Evolutionary conservation across 495 filamentous ascomycete genomes (phyloP).

Genomic region (Trichoderma gamsii): DNA sequence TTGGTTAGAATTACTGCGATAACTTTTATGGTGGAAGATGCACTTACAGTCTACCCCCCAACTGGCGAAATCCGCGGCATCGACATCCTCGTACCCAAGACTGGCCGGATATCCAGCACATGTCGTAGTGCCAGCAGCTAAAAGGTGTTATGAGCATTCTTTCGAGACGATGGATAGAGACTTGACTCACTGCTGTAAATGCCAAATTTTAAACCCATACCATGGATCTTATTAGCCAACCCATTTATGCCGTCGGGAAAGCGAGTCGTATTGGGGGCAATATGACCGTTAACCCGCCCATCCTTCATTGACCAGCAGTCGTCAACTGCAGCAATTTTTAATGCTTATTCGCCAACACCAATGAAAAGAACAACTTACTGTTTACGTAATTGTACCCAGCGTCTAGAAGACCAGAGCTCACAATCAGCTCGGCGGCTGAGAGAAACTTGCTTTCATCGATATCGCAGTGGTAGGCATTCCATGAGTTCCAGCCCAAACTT

Average conservation of each 20-base stretch:
- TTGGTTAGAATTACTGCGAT: not conserved
- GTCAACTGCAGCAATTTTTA: slow-evolving; percentile 55
- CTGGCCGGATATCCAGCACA: slow-evolving; percentile 56
- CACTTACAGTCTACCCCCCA: slow-evolving; percentile 55
- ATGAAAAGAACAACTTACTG: slow-evolving; percentile 27
- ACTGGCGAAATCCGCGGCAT: slow-evolving; percentile 54
- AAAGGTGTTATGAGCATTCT: not conserved
- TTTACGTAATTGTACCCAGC: slow-evolving; percentile 20
- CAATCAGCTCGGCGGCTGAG: slow-evolving; percentile 46
- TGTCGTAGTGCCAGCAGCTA: slow-evolving; percentile 48
- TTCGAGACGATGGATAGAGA: not conserved
- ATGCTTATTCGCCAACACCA: slow-evolving; percentile 29
- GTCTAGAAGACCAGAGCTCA: slow-evolving; percentile 21
- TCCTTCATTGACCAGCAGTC: slow-evolving; percentile 57
- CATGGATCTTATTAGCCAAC: slow-evolving; percentile 50
- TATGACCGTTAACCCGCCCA: slow-evolving; percentile 37
- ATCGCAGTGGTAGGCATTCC: slow-evolving; percentile 55
- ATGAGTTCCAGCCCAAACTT: slow-evolving; percentile 54
- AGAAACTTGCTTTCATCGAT: slow-evolving; percentile 48
- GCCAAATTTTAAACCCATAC: slow-evolving; percentile 53
- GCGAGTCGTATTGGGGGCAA: slow-evolving; percentile 47
- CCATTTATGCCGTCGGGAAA: slow-evolving; percentile 56
- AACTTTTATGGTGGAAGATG: not conserved
- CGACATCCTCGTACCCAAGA: slow-evolving; percentile 53
- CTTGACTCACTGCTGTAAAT: slow-evolving; percentile 45